Evolutionary conservation across 2,329 filamentous ascomycete species (phyloP).

Genomic region (Penicillium sp.): DNA sequence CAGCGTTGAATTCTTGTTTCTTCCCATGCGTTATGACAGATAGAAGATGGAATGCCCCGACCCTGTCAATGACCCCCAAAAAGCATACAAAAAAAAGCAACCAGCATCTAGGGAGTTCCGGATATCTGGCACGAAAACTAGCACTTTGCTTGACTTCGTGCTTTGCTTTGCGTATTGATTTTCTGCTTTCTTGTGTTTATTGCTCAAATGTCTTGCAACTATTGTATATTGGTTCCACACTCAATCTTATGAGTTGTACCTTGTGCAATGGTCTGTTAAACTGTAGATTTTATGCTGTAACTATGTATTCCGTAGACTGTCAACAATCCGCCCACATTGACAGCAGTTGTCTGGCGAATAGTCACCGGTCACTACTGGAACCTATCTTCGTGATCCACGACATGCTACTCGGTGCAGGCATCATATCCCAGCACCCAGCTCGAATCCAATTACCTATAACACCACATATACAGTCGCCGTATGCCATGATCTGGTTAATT

Average conservation of each 20-base stretch:
- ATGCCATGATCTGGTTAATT: no score
- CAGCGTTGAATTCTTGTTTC: conserved; percentile 18
- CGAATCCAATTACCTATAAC: no score
- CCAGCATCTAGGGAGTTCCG: conserved; percentile 62
- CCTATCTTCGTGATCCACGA: no score
- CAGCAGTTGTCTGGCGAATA: no score
- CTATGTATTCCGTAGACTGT: not conserved
- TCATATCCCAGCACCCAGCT: no score
- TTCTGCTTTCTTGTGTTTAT: conserved; percentile 38
- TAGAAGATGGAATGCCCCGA: conserved; percentile 49
- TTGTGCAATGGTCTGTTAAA: not conserved
- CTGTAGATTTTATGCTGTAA: no score
- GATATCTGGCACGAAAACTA: conserved; percentile 70
- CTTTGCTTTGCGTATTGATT: conserved; percentile 30
- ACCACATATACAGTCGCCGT: no score
- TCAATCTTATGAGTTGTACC: conserved; percentile 22
- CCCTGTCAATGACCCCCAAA: conserved; percentile 49
- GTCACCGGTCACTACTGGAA: no score
- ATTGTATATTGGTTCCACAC: conserved; percentile 29
- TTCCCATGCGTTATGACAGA: conserved; percentile 33
- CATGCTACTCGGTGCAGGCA: no score
- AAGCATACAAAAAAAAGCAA: conserved; percentile 52
- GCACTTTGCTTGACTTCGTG: conserved; percentile 34
- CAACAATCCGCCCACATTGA: no score
- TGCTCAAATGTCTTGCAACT: conserved; percentile 29